phyloP scores from a whole-genome alignment of 1,139 yeast species.

The Saccharomycopsis hybrid region DNA sequence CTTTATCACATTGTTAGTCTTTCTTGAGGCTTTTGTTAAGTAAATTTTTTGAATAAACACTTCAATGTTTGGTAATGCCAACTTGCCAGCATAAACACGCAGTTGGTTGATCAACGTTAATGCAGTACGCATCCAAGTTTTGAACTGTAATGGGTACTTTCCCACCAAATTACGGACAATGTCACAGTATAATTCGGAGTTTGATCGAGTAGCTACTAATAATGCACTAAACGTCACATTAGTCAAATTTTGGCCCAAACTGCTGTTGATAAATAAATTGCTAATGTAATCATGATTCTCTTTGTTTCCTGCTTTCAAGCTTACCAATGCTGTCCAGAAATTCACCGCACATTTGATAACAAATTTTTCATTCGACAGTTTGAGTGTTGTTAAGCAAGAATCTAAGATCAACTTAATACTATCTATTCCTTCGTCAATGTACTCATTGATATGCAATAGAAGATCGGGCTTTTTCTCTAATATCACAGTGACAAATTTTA shows the following conservation, averaged over 20 bases:
- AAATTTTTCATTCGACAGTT: constrained; percentile 52
- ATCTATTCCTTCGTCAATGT: no score
- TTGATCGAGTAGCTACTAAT: constrained; percentile 51
- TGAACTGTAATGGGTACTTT: constrained; percentile 44
- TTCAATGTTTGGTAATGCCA: constrained; percentile 25
- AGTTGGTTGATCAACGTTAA: constrained; percentile 30
- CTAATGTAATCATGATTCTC: constrained; percentile 39
- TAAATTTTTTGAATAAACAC: constrained; percentile 49
- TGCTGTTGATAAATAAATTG: constrained; percentile 31
- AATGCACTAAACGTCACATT: constrained; percentile 33
- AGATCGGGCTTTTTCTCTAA: constrained; percentile 47
- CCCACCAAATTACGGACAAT: constrained; percentile 48
- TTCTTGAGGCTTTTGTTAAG: constrained; percentile 59
- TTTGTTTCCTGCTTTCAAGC: constrained; percentile 45
- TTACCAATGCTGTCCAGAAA: constrained; percentile 59
- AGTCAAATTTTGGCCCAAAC: constrained; percentile 33
- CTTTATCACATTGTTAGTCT: constrained; percentile 49
- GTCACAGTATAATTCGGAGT: constrained; percentile 49
- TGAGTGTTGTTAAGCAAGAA: constrained; percentile 33
- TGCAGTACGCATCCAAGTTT: constrained; percentile 39
- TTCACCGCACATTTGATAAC: constrained; percentile 54
- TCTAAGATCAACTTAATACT: constrained; percentile 34
- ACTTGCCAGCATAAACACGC: constrained; percentile 24
- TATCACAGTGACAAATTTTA: constrained; percentile 40
- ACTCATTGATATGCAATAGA: constrained; percentile 29